Base-by-base conservation (phyloP, 1,284 basidiomycete genomes). In the Boletus putidus region DNA sequence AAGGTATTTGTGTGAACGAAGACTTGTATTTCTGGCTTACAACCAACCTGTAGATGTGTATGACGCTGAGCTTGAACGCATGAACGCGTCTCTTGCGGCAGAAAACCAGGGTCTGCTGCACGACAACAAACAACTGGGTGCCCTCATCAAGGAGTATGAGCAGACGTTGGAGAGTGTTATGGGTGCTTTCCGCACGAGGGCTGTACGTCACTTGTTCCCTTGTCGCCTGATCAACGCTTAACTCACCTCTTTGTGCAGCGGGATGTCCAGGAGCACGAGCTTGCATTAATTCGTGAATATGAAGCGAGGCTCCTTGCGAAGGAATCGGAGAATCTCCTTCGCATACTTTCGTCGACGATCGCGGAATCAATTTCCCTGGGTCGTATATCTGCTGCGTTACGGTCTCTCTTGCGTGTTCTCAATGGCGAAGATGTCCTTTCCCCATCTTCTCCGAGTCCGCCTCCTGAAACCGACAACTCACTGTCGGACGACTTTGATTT, bases 131-230 rank as follows among this genome's bases (percentile, higher is more conserved):
- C 94, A 98, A 69, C 82, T 98, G 37, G 93, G 89, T 62, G 79
- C 83, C 9, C 78, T 99, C 49, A 87, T 99, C 63, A 94, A 95
- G 66, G 96, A 99, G 73, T 98, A 97, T 71, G 97, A 99, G 73
- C 89, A 92, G 69, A 98, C 96, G 0, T 79, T 99, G 49, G 97
- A 99, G 75, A 92, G 85, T 18, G 86, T 98, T 49, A 99, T 99
- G 96, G 85, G 87, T 77, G 86, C 89, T 62, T 99, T 99, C 76
- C 83, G 96, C 57, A 91, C 88, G 59, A 88, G 93, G 55, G 95
- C 96, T 33, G 95, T 97, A 73, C 69, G 92, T 85, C 35, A 27
- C 52, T 18, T 25, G 31, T 25, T 73, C 33, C 14, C 25, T 53
- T 44, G 33, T 59, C 25, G 31, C 15, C 29, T 40, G 45, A 35